phyloP scores from a whole-genome alignment of 768 basidiomycete species.

The Russula virescens region DNA sequence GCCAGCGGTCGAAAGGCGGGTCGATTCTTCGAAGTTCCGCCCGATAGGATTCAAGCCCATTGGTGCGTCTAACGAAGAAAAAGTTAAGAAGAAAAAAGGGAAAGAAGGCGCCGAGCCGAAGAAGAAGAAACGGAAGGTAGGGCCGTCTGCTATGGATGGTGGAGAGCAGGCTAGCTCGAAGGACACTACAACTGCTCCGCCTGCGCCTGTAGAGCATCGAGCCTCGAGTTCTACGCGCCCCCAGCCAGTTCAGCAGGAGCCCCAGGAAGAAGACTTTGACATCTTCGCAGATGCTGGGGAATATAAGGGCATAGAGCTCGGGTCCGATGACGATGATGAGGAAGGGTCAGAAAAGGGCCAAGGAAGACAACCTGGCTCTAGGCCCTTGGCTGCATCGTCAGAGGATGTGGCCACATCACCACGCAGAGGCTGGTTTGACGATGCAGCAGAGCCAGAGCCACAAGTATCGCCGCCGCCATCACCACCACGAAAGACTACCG shows the following conservation, averaged over 20 bases:
- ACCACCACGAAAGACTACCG: neutral
- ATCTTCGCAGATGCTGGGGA: conserved; percentile 86
- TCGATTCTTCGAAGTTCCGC: conserved; percentile 38
- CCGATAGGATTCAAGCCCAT: conserved; percentile 64
- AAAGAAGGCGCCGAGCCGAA: conserved; percentile 44
- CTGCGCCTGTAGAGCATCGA: conserved; percentile 1
- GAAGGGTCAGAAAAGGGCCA: neutral
- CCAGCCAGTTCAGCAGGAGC: conserved; percentile 34
- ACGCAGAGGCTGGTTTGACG: conserved; percentile 19
- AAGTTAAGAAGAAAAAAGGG: conserved; percentile 45
- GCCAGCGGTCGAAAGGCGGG: conserved; percentile 35
- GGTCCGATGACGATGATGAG: conserved; percentile 35
- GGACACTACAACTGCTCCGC: conserved; percentile 3
- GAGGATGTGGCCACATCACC: neutral
- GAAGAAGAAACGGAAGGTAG: conserved; percentile 54
- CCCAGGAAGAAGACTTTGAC: conserved; percentile 65
- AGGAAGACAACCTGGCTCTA: neutral
- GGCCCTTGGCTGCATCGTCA: neutral
- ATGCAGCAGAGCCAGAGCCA: conserved; percentile 1
- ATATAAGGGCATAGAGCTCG: conserved; percentile 64
- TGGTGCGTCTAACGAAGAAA: conserved; percentile 33
- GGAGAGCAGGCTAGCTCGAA: conserved; percentile 17
- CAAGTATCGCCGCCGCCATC: conserved; percentile 1
- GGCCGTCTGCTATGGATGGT: conserved; percentile 25
- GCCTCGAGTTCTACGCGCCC: conserved; percentile 17